A percentile compares a stretch with the other conserved stretches of the same genome.
These are phyloP conservation scores for Emergomyces orientalis DNA, from an alignment of 2,329 filamentous ascomycete species.

Conservation along the genomic window DNA sequence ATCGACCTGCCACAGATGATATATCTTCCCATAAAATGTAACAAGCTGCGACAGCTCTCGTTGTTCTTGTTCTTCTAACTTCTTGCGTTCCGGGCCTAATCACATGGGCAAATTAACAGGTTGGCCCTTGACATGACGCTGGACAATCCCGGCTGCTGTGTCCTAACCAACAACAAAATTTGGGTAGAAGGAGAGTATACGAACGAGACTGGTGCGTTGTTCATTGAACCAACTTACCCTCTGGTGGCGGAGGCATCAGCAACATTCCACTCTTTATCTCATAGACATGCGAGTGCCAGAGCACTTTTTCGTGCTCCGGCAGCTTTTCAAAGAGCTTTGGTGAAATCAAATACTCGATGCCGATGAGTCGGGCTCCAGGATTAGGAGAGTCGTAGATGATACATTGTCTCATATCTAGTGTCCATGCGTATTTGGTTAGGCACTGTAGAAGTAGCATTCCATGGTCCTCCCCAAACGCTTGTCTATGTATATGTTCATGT, in stretches of 20 bases:
- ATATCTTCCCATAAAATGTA: conserved; percentile 69
- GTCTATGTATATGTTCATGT: neutral
- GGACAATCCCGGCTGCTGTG: neutral
- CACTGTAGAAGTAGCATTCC: neutral
- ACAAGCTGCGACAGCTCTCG: neutral
- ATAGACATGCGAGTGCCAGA: conserved; percentile 66
- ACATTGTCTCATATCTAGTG: conserved; percentile 66
- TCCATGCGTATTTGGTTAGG: neutral
- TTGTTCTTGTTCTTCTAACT: neutral
- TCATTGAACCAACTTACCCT: neutral
- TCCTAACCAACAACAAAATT: neutral
- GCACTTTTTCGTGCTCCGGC: conserved; percentile 54
- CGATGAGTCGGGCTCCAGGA: conserved; percentile 63
- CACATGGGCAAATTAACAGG: neutral
- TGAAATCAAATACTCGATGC: conserved; percentile 81
- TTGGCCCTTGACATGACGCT: neutral
- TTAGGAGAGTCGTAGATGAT: conserved; percentile 68
- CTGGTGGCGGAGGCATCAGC: conserved; percentile 31
- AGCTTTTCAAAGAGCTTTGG: conserved; percentile 58
- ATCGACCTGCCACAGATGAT: conserved; percentile 81
- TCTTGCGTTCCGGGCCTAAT: neutral
- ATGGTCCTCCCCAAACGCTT: neutral
- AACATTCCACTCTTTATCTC: conserved; percentile 39
- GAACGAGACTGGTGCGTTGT: conserved; percentile 14
- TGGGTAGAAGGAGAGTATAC: conserved; percentile 37